Evolutionary conservation across 2,329 filamentous ascomycete genomes (phyloP).

Genomic region (Sphaerulina vaccinii): DNA sequence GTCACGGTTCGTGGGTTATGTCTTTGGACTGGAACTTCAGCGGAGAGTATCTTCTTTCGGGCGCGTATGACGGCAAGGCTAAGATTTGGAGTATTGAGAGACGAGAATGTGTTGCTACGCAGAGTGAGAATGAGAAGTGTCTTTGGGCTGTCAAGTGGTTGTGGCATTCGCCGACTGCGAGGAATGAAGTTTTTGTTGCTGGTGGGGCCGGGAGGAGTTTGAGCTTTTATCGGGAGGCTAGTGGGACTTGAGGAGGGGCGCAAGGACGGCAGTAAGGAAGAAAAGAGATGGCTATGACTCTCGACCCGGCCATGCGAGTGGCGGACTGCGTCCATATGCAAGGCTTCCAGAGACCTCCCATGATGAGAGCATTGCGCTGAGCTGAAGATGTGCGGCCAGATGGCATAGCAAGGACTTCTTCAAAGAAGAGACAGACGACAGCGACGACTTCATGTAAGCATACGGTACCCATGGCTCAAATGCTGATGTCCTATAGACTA

Average conservation of each 20-base stretch:
- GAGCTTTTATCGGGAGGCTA: conserved; percentile 82
- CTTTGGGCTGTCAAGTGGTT: conserved; percentile 85
- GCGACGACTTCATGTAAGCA: conserved; percentile 2
- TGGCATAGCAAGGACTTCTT: neutral
- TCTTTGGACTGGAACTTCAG: conserved; percentile 90
- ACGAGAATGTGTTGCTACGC: conserved; percentile 82
- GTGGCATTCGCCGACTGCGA: conserved; percentile 58
- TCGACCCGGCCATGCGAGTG: neutral
- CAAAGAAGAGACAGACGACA: neutral
- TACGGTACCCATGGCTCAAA: conserved; percentile 10
- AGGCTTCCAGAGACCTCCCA: neutral
- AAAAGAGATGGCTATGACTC: neutral
- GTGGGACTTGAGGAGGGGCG: conserved; percentile 62
- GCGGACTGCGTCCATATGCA: neutral
- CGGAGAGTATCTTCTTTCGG: conserved; percentile 86
- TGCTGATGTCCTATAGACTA: no score
- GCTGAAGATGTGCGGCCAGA: neutral
- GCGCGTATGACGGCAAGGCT: conserved; percentile 82
- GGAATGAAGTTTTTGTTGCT: conserved; percentile 71
- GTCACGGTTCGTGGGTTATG: conserved; percentile 83
- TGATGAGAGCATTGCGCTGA: neutral
- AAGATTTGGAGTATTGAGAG: conserved; percentile 94
- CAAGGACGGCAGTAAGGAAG: neutral
- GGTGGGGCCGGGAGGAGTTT: conserved; percentile 74
- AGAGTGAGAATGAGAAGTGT: conserved; percentile 79